Percentiles rank a stretch among this genome's conserved stretches.
phyloP scores from a whole-genome alignment of 768 basidiomycete species.

The Dioszegia crocea region DNA sequence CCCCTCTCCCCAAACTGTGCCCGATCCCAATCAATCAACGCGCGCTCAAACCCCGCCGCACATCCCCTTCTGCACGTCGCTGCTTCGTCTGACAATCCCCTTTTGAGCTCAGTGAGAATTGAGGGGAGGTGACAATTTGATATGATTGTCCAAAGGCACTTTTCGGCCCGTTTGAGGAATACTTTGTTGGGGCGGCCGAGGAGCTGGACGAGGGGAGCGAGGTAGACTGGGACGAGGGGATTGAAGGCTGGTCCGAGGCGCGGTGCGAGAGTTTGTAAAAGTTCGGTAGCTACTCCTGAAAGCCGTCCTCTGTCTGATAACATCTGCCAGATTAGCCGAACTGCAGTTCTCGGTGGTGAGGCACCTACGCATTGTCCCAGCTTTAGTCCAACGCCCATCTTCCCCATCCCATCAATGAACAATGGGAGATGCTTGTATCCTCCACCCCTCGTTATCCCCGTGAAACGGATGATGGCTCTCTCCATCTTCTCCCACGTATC shows the following conservation, averaged over 20 bases:
- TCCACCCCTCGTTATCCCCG: constrained; percentile 51
- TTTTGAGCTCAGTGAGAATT: constrained; percentile 40
- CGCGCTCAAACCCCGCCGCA: constrained; percentile 31
- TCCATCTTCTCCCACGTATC: constrained; percentile 54
- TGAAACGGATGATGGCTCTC: constrained; percentile 51
- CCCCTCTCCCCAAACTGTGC: constrained; percentile 38
- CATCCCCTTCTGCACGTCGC: constrained; percentile 40
- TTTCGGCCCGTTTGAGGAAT: constrained; percentile 49
- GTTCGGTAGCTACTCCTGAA: constrained; percentile 47
- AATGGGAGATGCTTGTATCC: constrained; percentile 43
- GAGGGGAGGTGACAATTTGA: constrained; percentile 47
- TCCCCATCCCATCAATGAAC: constrained; percentile 43
- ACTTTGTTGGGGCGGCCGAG: constrained; percentile 53
- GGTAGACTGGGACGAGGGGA: constrained; percentile 49
- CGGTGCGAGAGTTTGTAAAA: constrained; percentile 50
- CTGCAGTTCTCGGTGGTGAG: too few relatives aligned
- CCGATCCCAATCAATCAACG: constrained; percentile 42
- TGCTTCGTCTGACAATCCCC: constrained; percentile 48
- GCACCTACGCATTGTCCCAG: constrained; percentile 45
- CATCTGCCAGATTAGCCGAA: constrained; percentile 32
- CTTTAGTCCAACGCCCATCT: constrained; percentile 41
- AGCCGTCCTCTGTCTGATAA: constrained; percentile 46
- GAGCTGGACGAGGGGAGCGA: constrained; percentile 49
- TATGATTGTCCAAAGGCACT: constrained; percentile 49
- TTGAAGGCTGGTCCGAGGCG: constrained; percentile 46